Conservation (phyloP, 2,329 filamentous ascomycete species). For the Fusarium dimerum region DNA sequence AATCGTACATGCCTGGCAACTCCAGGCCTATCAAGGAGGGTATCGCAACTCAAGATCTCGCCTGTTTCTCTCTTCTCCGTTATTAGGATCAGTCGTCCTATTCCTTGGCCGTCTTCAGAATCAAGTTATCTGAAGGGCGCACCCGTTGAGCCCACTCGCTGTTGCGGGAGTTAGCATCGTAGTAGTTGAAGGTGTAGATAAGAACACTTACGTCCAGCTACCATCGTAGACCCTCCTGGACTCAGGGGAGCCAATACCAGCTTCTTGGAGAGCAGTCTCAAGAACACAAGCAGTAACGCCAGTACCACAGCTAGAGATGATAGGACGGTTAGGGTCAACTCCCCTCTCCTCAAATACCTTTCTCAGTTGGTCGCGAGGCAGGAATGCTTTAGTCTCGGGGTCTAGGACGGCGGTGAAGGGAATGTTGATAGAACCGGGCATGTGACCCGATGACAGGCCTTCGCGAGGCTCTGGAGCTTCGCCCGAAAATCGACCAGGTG, state of each 20-base stretch:
- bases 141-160: constrained; percentile 71
- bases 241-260: constrained; percentile 68
- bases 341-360: constrained; percentile 79
- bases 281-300: constrained; percentile 92
- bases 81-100: constrained; percentile 13
- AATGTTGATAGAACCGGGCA: constrained; percentile 83
- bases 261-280: constrained; percentile 81
- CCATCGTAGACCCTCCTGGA: constrained; percentile 86
- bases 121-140: constrained; percentile 61
- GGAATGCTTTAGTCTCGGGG: constrained; percentile 76
- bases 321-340: constrained; percentile 75
- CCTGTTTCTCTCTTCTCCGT: constrained; percentile 15
- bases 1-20: constrained; percentile 30
- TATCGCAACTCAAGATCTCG: constrained; percentile 30
- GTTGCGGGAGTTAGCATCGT: constrained; percentile 30
- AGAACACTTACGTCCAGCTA: constrained; percentile 84
- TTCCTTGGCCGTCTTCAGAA: constrained; percentile 51
- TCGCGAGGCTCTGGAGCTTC: constrained; percentile 82
- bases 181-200: not conserved
- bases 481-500: constrained; percentile 77
- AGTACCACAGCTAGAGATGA: constrained; percentile 88
- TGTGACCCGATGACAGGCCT: constrained; percentile 85
- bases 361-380: constrained; percentile 69
- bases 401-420: constrained; percentile 81
- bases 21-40: constrained; percentile 31